Base-by-base conservation (phyloP, 352 stramenopile species). In the Aphanomyces stellatus region DNA sequence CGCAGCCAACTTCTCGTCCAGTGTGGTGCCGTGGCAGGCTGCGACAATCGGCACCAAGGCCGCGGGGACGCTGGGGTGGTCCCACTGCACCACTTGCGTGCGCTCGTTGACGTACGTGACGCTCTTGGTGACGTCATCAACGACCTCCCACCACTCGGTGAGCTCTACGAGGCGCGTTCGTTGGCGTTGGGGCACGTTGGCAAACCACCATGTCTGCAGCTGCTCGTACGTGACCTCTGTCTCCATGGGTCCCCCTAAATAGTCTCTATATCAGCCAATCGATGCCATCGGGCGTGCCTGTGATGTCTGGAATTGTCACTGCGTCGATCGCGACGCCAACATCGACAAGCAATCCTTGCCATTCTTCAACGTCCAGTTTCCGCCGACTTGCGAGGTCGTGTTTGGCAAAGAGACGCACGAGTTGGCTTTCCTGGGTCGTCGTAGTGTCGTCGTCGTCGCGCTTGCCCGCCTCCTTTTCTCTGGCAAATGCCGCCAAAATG, bases 161-260 rank as follows among this genome's bases (percentile, higher is more conserved):
- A 28, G 57, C 28, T 67, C 60, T 1, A 22, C 60, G n/a, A 67
- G 25, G 15, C 60, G 43, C 22, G 22, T 10, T 8, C 60, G 60
- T 7, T 11, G 8, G 6, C 42, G 40, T 41, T 67, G 60, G 15
- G 60, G 60, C 15, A 33, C 60, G 24, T 67, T 49, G 11, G 33
- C 30, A 46, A 57, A 57, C 60, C 60, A 67, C 19, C 30, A 67
- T 19, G 6, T 15, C 2, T 67, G 60, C 60, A 67, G 34, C 6
- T 37, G 11, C 6, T 67, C 60, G 34, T 28, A 67, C 6, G 41
- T 46, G 3, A 67, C 24, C 33, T 46, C 30, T 13, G 22, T 62
- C 17, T 43, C 53, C 7, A 51, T 37, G 27, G n/a, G n/a, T n/a
- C n/a, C n/a, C n/a, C n/a, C n/a, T n/a, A n/a, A n/a, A n/a, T n/a